Base-by-base conservation (phyloP, 768 basidiomycete species). In the Boletus coccyginus region DNA sequence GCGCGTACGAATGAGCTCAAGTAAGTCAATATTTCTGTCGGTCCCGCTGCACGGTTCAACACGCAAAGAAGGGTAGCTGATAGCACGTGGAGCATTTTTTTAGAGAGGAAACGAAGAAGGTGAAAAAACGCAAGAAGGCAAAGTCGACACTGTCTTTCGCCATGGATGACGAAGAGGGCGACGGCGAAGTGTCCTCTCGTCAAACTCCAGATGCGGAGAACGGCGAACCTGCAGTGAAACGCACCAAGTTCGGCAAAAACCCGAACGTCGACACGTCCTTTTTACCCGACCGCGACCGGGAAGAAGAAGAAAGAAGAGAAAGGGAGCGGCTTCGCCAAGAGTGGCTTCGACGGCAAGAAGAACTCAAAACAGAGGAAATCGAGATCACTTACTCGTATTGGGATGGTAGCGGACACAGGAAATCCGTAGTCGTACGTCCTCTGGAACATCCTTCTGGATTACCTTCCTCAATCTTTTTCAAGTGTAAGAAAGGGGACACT, bases 401-500 rank as follows among this genome's bases (percentile, higher is more conserved):
- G 97, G 97, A 99, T 70, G 97, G 97, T 12, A 94, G 90, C 65
- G 97, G 97, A 0, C 97, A 98, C 74, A 79, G 97, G 50, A 97
- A 95, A 75, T 88, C 85, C 48, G 95, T 96, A 16, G 79, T 77
- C 65, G 96, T 96, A 65, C 73, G 91, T 79, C 51, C 35, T 49
- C 31, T 16, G 43, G 4, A 46, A 35, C 36, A 29, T 12, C 27
- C 17, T 10, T 46, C 40, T 29, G 17, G 38, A 38, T 49, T 12
- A 13, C 7, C 13, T 12, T 59, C 56, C 32, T 43, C 11, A 56
- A 36, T 0, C 14, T 3, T 50, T 57, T 31, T 40, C 45, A 35
- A 98, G 96, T 98, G 95, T 73, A 96, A 93, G 81, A 99, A 99
- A 70, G 95, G 96, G 31, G 94, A 99, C 66, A 84, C 87, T 47